Evolutionary conservation across 2,329 filamentous ascomycete genomes (phyloP).

Genomic region (Myriangium duriaei): DNA sequence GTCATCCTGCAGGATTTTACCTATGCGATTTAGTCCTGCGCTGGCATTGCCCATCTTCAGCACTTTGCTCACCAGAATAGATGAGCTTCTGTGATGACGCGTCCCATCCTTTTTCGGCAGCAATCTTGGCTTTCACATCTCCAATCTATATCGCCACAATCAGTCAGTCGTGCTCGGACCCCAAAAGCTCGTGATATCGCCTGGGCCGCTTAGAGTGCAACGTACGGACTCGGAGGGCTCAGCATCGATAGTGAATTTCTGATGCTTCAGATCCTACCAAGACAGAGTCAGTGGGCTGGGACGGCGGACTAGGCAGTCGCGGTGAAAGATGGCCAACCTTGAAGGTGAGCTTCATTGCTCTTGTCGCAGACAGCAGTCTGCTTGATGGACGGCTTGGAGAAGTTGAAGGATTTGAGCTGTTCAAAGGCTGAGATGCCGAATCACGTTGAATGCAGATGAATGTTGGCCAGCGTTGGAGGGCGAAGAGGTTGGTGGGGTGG

Average conservation of each 20-base stretch:
- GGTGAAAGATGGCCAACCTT: constrained; percentile 44
- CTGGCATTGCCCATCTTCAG: not conserved
- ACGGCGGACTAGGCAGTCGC: too few relatives aligned
- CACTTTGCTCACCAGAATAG: constrained; percentile 64
- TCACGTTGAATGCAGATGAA: too few relatives aligned
- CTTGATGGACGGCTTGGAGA: not conserved
- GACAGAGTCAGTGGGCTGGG: too few relatives aligned
- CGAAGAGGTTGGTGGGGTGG: too few relatives aligned
- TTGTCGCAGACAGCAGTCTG: not conserved
- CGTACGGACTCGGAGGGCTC: constrained; percentile 85
- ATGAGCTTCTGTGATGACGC: constrained; percentile 86
- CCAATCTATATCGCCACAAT: constrained; percentile 54
- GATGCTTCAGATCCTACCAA: constrained; percentile 84
- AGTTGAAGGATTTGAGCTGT: too few relatives aligned
- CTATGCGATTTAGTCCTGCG: too few relatives aligned
- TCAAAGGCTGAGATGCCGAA: too few relatives aligned
- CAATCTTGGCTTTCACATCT: constrained; percentile 83
- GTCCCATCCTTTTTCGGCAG: constrained; percentile 88
- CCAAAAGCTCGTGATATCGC: not conserved
- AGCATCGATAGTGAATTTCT: constrained; percentile 94
- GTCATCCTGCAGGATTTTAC: constrained; percentile 96
- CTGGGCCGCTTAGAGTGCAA: not conserved
- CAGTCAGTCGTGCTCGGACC: not conserved
- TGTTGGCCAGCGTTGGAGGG: too few relatives aligned
- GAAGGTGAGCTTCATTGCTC: constrained; percentile 56